Base-by-base conservation (phyloP, 257 asterid species). In the Rehmannia glutinosa region DNA sequence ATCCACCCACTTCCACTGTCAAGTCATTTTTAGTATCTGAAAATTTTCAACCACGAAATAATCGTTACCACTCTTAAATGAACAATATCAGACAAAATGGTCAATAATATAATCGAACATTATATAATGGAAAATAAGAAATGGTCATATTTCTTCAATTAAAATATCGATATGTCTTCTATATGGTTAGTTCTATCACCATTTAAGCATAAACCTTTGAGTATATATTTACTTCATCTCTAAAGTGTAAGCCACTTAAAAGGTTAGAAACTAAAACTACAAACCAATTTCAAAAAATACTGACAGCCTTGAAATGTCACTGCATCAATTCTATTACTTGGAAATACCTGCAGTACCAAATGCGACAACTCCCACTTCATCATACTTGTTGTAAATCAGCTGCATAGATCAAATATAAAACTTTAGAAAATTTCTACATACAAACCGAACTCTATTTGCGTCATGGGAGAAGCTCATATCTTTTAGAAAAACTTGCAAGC, bases 1-100 rank as follows among this genome's bases (percentile, higher is more conserved):
- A 94, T 68, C 99, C 99, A 30, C 99, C 99, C 50, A 93, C 90
- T 81, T 90, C 97, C 71, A 73, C 72, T n/a, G 91, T 84, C 86
- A 90, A 69, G 62, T 84, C 96, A 66, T 94, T 94, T 61, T 79
- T 77, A 59, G 97, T 82, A 59, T 84, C 99, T 93, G 88, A 74
- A 81, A 56, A 75, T 71, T 64, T 50, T 43, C 69, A 79, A 68
- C 54, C 62, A 69, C 7, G 56, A 8, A 35, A 42, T 46, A 49
- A 24, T 73, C 70, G 35, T 43, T 28, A 68, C 32, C 2, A 30
- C 43, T 50, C 49, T 43, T 11, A 32, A 45, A 38, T 10, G 49
- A 66, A 52, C 43, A 35, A 30, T 42, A 45, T 13, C 50, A 19
- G 49, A 57, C 13, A 51, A 71, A 64, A 61, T 20, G 27, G 13